Base-by-base conservation (phyloP, 805 yeast genomes). In the Priceomyces carsonii region DNA sequence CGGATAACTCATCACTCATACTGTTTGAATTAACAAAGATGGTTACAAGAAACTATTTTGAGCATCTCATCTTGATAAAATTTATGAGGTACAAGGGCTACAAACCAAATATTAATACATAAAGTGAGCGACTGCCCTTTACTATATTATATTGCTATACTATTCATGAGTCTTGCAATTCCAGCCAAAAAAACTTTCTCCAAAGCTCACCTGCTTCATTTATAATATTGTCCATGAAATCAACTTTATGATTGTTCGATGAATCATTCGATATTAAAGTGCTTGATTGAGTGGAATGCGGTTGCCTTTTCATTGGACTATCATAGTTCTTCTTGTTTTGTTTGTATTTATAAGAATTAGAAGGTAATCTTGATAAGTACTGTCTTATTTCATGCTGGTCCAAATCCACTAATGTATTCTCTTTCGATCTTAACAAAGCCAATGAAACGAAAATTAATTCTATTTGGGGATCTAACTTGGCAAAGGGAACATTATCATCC, bases 341-440 rank as follows among this genome's bases (percentile, higher is more conserved):
- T 38, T 63, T 63, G 38, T 63, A 65, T 44, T 55, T 60, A 35
- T 57, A 55, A 10, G 68, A 61, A 40, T 67, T 67, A 9, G 80
- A 69, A 1, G 80, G 77, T 30, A 75, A 53, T 24, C 81, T 74
- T 42, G 78, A 77, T 42, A 90, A 69, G 45, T 80, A 79, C 53
- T 89, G 95, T 24, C 89, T 71, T 29, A 88, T 86, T 60, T 90
- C 98, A 44, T 85, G 80, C 55, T 87, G 95, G 51, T 90, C 98
- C 44, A 89, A 80, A 55, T 90, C 97, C 44, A 86, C 72, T 36
- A 90, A 69, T 25, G 84, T 79, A 47, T 79, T 78, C 48, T 85
- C 90, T 57, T 83, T 82, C 33, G 91, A 80, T 58, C 86, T 86
- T 45, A 90, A 65, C 25, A 90, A 75, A 1, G 96, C 86, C 31